Conservation (phyloP, 352 stramenopile genomes). For the Pythium brachiatum region DNA sequence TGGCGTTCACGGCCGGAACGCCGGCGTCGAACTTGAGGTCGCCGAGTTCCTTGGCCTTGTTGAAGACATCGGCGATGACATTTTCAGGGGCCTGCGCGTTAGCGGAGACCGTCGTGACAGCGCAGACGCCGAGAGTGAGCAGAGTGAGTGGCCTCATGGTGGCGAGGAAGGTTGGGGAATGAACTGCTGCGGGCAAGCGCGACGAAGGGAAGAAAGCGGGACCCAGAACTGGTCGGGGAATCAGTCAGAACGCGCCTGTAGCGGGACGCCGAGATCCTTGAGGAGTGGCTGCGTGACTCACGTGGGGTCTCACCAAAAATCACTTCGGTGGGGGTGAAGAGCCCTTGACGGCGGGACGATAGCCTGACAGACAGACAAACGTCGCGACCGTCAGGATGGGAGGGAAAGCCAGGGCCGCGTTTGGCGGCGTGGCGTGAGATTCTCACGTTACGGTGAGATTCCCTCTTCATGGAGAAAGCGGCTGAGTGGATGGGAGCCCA, state of each 20-base stretch:
- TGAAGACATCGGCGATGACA: constrained; percentile 4
- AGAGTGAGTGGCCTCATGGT: constrained; percentile 6
- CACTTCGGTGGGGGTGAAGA: constrained; percentile 1
- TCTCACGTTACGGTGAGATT: too few relatives aligned
- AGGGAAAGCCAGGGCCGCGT: not conserved
- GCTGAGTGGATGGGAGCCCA: too few relatives aligned
- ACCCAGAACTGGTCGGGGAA: not conserved
- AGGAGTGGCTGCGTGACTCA: not conserved
- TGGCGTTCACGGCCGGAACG: not conserved
- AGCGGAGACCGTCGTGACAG: not conserved
- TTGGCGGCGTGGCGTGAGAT: too few relatives aligned
- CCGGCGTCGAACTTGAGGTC: constrained; percentile 10
- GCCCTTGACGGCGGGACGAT: not conserved
- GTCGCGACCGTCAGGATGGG: not conserved
- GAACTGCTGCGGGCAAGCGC: too few relatives aligned
- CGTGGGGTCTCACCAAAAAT: not conserved
- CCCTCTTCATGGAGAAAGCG: too few relatives aligned
- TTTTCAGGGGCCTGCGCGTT: not conserved
- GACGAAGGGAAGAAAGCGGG: not conserved
- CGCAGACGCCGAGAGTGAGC: not conserved
- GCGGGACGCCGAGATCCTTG: not conserved
- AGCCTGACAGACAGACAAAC: not conserved
- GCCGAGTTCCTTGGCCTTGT: constrained; percentile 11
- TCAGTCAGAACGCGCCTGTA: not conserved
- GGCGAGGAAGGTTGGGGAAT: constrained; percentile 8